Percentiles rank a stretch among this genome's conserved stretches.
Conservation (phyloP, 257 asterid genomes). For the Fraxinus anomala region DNA sequence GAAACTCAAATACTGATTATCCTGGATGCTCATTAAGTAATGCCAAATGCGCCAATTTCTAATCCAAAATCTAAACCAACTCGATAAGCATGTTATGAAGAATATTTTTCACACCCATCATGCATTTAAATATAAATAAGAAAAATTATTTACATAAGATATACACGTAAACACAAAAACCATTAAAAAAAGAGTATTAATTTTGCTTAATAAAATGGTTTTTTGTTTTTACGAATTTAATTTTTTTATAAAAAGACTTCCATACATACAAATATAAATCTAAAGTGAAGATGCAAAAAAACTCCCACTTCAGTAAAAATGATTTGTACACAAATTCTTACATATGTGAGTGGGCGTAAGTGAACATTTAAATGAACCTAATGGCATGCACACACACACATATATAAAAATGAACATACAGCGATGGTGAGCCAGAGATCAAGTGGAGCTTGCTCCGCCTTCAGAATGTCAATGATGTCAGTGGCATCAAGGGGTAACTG, state of each 20-base stretch:
- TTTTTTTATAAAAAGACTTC: slow-evolving; percentile 1
- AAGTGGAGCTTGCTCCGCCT: slow-evolving; percentile 99
- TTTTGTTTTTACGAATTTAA: too few relatives aligned
- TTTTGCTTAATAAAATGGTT: background rate
- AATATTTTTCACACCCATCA: too few relatives aligned
- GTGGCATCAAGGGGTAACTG: slow-evolving; percentile 97
- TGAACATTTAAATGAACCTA: too few relatives aligned
- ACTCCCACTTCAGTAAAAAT: too few relatives aligned
- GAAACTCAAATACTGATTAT: background rate
- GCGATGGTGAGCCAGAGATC: slow-evolving; percentile 96
- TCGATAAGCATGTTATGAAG: background rate
- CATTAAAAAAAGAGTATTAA: background rate
- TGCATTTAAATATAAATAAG: background rate
- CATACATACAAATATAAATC: slow-evolving; percentile 14
- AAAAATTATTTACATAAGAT: background rate
- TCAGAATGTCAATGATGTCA: slow-evolving; percentile 90
- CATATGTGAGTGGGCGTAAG: too few relatives aligned
- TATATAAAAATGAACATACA: slow-evolving; percentile 29
- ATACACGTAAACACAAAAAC: background rate
- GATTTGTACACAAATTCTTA: too few relatives aligned
- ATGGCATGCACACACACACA: background rate
- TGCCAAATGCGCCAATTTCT: background rate
- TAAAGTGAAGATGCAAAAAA: background rate
- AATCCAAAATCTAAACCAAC: background rate
- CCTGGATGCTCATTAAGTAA: background rate